A percentile compares a stretch with the other conserved stretches of the same genome.
These are phyloP conservation scores for Oryza coarctata DNA, from an alignment of 176 grass and related monocot genomes.

Conservation along the genomic window DNA sequence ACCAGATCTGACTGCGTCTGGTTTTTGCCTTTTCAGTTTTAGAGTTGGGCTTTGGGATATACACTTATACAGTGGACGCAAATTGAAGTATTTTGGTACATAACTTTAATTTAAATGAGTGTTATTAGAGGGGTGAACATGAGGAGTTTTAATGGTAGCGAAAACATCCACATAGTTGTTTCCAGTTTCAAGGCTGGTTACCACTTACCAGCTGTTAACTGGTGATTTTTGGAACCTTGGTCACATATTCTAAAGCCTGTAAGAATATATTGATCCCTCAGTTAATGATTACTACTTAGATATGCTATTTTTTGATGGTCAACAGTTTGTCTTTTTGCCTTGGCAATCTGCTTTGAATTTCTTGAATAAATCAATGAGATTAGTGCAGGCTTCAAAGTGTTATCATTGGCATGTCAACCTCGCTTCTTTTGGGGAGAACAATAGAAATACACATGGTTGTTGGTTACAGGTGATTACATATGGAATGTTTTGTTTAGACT, in stretches of 20 bases:
- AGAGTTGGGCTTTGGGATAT: neutral
- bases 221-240: neutral
- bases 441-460: neutral
- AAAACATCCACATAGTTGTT: neutral
- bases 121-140: neutral
- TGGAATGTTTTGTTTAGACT: neutral
- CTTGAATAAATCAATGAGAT: neutral
- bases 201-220: neutral
- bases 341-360: neutral
- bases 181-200: neutral
- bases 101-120: neutral
- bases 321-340: neutral
- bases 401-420: neutral
- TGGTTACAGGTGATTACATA: slow-evolving; percentile 7
- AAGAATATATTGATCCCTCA: neutral
- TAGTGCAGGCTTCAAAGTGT: neutral
- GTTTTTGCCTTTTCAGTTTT: neutral
- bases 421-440: neutral
- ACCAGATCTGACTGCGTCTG: neutral
- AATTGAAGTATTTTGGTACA: neutral
- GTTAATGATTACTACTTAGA: neutral
- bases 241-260: neutral
- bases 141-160: neutral
- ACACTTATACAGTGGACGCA: neutral
- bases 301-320: neutral